These are phyloP conservation scores for Debaryomyces tyrocola DNA, from an alignment of 805 yeast species.

Conservation along the genomic window DNA sequence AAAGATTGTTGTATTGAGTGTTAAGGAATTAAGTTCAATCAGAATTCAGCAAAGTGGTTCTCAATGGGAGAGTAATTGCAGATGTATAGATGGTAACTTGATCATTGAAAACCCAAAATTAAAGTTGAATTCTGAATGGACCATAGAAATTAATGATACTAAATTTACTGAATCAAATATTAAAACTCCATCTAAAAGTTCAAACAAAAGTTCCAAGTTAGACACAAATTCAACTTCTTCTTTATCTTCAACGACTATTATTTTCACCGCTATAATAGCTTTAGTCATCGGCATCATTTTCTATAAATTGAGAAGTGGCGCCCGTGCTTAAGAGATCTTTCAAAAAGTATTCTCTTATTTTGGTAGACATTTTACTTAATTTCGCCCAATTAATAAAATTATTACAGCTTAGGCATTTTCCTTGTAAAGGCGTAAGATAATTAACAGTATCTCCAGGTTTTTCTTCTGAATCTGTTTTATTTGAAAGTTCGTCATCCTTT, in stretches of 20 bases:
- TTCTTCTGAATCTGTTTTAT: not conserved
- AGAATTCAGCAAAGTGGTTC: slow-evolving; percentile 37
- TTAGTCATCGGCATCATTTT: not conserved
- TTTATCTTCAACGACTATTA: no score
- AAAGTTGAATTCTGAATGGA: slow-evolving; percentile 49
- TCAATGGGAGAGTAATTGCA: slow-evolving; percentile 31
- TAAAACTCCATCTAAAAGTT: no score
- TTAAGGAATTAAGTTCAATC: slow-evolving; percentile 14
- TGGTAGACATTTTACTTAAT: slow-evolving; percentile 20
- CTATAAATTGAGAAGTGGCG: not conserved
- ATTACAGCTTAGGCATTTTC: slow-evolving; percentile 17
- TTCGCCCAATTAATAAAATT: slow-evolving; percentile 15
- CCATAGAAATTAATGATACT: slow-evolving; percentile 19
- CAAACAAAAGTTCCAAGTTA: no score
- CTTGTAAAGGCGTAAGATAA: slow-evolving; percentile 8
- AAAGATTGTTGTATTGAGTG: slow-evolving; percentile 52
- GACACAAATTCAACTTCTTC: no score
- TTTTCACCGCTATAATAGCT: not conserved
- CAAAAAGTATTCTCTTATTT: slow-evolving; percentile 16
- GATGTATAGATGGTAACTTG: slow-evolving; percentile 11
- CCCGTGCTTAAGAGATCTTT: slow-evolving; percentile 7
- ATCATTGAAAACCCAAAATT: slow-evolving; percentile 53
- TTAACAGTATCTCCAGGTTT: not conserved
- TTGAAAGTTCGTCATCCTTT: not conserved
- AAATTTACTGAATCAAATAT: no score